These are phyloP conservation scores for Xerocomellus amylosporus DNA, from an alignment of 768 basidiomycete genomes.

Conservation along the genomic window DNA sequence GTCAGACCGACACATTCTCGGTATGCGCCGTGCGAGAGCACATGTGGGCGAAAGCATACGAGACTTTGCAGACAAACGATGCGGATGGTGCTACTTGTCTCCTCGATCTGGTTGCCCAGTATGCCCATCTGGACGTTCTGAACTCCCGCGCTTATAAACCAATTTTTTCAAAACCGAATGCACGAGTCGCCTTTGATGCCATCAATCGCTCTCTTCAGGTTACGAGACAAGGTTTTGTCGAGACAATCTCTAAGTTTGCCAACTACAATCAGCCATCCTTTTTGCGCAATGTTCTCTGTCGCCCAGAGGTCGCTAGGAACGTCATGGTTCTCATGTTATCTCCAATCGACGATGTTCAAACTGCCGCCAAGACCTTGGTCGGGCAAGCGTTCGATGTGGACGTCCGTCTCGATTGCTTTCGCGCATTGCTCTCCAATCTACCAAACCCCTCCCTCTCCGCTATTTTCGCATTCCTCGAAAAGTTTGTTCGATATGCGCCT, in stretches of 20 bases:
- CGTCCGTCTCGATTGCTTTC: conserved; percentile 83
- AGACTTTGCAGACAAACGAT: conserved; percentile 56
- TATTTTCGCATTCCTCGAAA: conserved; percentile 61
- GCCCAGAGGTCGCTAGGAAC: conserved; percentile 54
- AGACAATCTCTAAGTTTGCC: conserved; percentile 60
- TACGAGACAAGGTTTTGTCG: conserved; percentile 62
- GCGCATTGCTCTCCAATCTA: conserved; percentile 66
- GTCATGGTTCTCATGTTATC: conserved; percentile 75
- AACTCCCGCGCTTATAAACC: conserved; percentile 48
- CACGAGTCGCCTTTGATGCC: conserved; percentile 41
- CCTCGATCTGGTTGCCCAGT: conserved; percentile 53
- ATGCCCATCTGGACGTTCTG: conserved; percentile 67
- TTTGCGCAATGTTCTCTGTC: conserved; percentile 53
- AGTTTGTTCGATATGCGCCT: conserved; percentile 61
- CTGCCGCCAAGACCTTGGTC: conserved; percentile 74
- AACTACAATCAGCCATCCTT: conserved; percentile 55
- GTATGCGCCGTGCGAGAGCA: conserved; percentile 46
- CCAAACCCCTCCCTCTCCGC: conserved; percentile 69
- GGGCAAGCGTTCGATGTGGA: conserved; percentile 89
- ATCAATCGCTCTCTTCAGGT: conserved; percentile 60
- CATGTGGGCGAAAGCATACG: conserved; percentile 70
- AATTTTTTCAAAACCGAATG: conserved; percentile 32
- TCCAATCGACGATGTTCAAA: conserved; percentile 71
- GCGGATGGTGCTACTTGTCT: conserved; percentile 55
- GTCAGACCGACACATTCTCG: conserved; percentile 30